phyloP scores from a whole-genome alignment of 495 filamentous ascomycete species.

The Daldinia grandis region DNA sequence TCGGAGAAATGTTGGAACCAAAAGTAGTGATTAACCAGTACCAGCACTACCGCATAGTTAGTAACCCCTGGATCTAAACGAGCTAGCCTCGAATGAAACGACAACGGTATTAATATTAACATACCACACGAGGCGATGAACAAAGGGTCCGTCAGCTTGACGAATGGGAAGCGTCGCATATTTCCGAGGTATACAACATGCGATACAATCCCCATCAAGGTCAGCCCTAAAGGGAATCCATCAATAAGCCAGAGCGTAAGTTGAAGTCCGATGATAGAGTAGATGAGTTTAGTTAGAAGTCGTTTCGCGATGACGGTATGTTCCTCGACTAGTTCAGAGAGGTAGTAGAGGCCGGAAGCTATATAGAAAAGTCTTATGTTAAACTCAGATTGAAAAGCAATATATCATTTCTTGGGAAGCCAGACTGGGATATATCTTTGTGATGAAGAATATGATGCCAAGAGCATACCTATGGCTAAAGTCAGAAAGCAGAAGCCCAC shows the following conservation, averaged over 20 bases:
- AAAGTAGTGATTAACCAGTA: conserved; percentile 91
- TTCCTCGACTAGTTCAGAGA: conserved; percentile 97
- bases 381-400: conserved; percentile 11
- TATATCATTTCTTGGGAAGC: background rate
- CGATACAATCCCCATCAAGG: conserved; percentile 77
- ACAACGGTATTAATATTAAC: conserved; percentile 13
- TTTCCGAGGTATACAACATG: conserved; percentile 92
- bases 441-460: background rate
- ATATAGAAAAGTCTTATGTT: conserved; percentile 14
- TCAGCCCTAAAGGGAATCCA: conserved; percentile 79
- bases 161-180: conserved; percentile 83
- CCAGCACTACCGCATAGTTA: conserved; percentile 64
- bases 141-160: conserved; percentile 86
- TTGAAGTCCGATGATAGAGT: conserved; percentile 79
- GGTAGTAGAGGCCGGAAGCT: conserved; percentile 98
- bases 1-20: conserved; percentile 95
- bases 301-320: conserved; percentile 92
- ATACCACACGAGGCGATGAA: conserved; percentile 85
- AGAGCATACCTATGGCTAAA: conserved; percentile 80
- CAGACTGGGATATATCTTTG: background rate
- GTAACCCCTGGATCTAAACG: conserved; percentile 4
- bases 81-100: background rate
- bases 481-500: conserved; percentile 94
- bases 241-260: conserved; percentile 80
- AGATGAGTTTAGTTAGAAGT: conserved; percentile 84